Evolutionary conservation across 805 yeast genomes (phyloP).

Genomic region (Hanseniaspora lindneri): DNA sequence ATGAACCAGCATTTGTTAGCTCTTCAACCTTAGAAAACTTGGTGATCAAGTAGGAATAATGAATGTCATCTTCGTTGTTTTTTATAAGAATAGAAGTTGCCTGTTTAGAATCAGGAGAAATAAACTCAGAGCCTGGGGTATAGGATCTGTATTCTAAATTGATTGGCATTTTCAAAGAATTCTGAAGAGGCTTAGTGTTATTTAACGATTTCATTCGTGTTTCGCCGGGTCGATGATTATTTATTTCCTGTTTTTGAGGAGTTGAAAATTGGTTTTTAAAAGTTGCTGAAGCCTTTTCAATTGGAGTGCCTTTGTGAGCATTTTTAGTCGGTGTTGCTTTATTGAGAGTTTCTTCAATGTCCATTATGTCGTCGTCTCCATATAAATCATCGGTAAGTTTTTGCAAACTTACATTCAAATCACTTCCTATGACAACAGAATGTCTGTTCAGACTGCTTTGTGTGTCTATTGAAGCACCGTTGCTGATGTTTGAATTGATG

Average conservation of each 20-base stretch:
- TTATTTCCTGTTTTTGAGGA: constrained; percentile 8
- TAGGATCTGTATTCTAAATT: constrained; percentile 26
- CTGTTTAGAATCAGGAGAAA: constrained; percentile 13
- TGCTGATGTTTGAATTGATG: constrained; percentile 7
- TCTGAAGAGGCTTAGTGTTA: background rate
- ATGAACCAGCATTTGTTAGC: constrained; percentile 70
- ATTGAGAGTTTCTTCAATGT: constrained; percentile 4
- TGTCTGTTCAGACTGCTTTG: constrained; percentile 18
- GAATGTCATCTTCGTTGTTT: constrained; percentile 19
- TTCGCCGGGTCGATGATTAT: constrained; percentile 15
- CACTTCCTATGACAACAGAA: constrained; percentile 24
- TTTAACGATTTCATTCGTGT: background rate
- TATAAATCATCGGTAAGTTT: constrained; percentile 30
- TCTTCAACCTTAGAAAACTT: constrained; percentile 51
- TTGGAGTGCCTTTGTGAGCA: constrained; percentile 16
- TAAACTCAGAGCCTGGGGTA: constrained; percentile 21
- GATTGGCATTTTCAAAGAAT: constrained; percentile 19
- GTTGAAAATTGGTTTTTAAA: constrained; percentile 6
- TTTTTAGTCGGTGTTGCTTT: constrained; percentile 18
- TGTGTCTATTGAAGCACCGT: constrained; percentile 5
- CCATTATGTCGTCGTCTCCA: constrained; percentile 21
- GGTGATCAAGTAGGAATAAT: constrained; percentile 34
- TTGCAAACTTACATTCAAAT: constrained; percentile 27
- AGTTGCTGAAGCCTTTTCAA: background rate
- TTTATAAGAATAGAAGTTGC: constrained; percentile 6